Evolutionary conservation across 768 basidiomycete species (phyloP), one percentile per base, ranked within the genome.

Genomic region (Cystobasidium tubakii): DNA sequence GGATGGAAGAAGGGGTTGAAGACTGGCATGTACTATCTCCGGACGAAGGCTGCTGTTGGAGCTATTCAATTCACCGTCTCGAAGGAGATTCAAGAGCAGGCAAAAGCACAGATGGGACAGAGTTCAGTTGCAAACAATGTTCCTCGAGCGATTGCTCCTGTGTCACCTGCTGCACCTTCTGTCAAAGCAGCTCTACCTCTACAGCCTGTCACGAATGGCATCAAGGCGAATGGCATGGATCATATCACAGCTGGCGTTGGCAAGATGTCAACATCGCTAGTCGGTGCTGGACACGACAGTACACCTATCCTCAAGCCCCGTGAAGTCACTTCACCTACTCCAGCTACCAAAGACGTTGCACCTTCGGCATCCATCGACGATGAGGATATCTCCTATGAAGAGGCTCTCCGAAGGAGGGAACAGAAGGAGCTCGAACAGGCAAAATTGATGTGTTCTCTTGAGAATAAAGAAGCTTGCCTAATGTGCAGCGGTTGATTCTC

Each of bases 1-100:
- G 96, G 93, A n/a, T 98, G 96, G 96, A 95, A 95, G 86, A 92
- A 92, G 83, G 96, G 96, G 39, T 83, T 99, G 80, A 99, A 99
- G 87, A 99, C 96, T 0, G 96, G 95, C 77, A 94, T 95, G 91
- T 84, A 84, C 83, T 98, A 99, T 82, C 86, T 99, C 63, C 87
- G 96, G 69, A 97, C 96, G 23, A 42, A 66, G 42, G 91, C 96
- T 3, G 93, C 94, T 10, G 91, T 92, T 15, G 89, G 92, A 79
- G 96, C 96, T 64, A 94, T 95, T 81, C 92, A 99, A 83, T 97
- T 99, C 84, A 99, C 96, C 12, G 87, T 98, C 74, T 93, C 95
- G 81, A 88, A 90, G 81, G 86, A 83, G 43, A 82, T 90, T 66
- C 83, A 95, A 72, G 83, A 84, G 74, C 80, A 83, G 73, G 81